Percentiles rank a stretch among this genome's conserved stretches.
phyloP scores from a whole-genome alignment of 495 filamentous ascomycete species.

The Neurospora sp. region DNA sequence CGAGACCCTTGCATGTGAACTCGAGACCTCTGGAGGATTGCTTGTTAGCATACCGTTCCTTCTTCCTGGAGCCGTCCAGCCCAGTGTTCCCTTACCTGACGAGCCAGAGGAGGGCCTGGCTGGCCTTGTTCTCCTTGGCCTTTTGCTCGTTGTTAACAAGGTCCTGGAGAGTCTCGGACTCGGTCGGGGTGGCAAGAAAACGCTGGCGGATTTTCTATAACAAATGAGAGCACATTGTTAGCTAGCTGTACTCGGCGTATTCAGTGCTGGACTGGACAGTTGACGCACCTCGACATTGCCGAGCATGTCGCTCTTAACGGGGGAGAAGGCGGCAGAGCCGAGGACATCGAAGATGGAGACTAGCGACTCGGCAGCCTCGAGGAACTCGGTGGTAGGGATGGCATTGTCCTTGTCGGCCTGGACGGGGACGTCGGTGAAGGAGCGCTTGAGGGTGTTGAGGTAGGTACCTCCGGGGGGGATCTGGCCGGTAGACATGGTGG shows the following conservation, averaged over 20 bases:
- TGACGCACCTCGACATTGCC: conserved; percentile 78
- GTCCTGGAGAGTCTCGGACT: conserved; percentile 71
- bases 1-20: conserved; percentile 79
- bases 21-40: conserved; percentile 62
- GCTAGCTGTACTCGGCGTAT: neutral
- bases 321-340: conserved; percentile 68
- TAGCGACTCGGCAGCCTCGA: conserved; percentile 79
- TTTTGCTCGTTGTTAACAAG: conserved; percentile 81
- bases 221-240: neutral
- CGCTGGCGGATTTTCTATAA: conserved; percentile 81
- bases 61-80: neutral
- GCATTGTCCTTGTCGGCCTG: conserved; percentile 60
- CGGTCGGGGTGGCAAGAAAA: conserved; percentile 61
- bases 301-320: conserved; percentile 81
- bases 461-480: conserved; percentile 62
- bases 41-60: conserved; percentile 3
- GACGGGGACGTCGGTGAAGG: conserved; percentile 73
- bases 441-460: conserved; percentile 71
- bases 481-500: conserved; percentile 26
- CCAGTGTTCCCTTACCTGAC: conserved; percentile 50
- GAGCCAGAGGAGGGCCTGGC: conserved; percentile 88
- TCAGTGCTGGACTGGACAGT: neutral
- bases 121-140: conserved; percentile 70
- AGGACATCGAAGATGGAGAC: conserved; percentile 80
- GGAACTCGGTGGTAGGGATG: conserved; percentile 76